Base-by-base conservation (phyloP, 108 stramenopile species). In the Conticribra guillardii region DNA sequence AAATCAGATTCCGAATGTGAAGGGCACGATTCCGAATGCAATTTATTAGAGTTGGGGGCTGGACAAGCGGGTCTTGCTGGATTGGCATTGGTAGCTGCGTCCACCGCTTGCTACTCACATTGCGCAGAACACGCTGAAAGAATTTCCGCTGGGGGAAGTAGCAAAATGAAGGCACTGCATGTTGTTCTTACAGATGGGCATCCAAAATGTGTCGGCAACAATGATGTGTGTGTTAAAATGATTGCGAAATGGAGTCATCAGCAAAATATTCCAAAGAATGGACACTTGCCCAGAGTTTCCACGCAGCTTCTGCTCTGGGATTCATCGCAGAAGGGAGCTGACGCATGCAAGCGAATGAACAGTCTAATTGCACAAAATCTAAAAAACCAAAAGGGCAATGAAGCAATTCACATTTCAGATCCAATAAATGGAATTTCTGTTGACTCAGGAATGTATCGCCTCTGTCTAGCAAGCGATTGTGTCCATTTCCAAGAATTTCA, bases 11-110 rank as follows among this genome's bases (percentile, higher is more conserved):
- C 34, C 17, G 11, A 30, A 1, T 34, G 18, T 0, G 14, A 54
- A 23, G 4, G 9, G 29, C 1, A 54, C 33, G 19, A 34, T 23
- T 19, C 18, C 11, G 18, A 19, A 23, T 82, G 76, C 69, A 78
- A 60, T 60, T 50, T 90, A 45, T 51, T 87, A 54, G 90, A 91
- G 55, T 60, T 91, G 61, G 90, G 90, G 47, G 84, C 86, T 37
- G 92, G 92, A 21, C 90, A 90, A 88, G 92, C 92, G 0, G 92
- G 89, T 0, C 60, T 93, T 37, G 82, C 92, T 28, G 88, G 84
- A 7, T 63, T 88, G 32, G 44, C 80, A 3, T 23, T 89, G 55
- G 80, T 51, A 51, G 46, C 64, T 53, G 71, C 65, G 14, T 63
- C 29, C 16, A 51, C 0, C 30, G 56, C 19, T 23, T 7, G 34